Base-by-base conservation (phyloP, 2,329 filamentous ascomycete species). In the Lachnellula willkommii region DNA sequence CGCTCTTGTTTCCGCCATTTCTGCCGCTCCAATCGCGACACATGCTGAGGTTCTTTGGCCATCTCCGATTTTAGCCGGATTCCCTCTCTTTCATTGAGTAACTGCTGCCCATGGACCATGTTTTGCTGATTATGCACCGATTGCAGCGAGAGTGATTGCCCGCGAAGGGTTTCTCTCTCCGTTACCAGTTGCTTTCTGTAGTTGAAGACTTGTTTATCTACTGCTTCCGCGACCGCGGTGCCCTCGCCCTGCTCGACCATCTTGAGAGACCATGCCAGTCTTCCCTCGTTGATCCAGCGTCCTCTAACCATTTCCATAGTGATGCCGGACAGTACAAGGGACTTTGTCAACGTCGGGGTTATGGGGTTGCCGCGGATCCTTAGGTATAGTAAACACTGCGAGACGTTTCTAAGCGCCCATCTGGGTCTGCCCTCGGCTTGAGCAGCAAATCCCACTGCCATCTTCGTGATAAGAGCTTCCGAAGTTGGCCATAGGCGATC, bases 391-490 rank as follows among this genome's bases (percentile, higher is more conserved):
- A 64, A 47, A 50, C 66, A 69, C 49, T 63, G 62, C 36, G 47
- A 49, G 20, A 70, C 61, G 53, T 66, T 65, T 8, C 66, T 61
- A n/a, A 14, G 63, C 62, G 14, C 57, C 55, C 40, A 63, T 55
- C 9, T 43, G 12, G 55, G 39, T 9, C 58, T 58, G 7, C 40
- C 26, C 7, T 55, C 35, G 8, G 53, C 53, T 14, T 54, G 39
- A 11, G 67, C 39, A 11, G 67, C 61, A 56, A 70, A 69, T n/a
- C 54, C 57, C 4, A 55, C 50, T 17, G 68, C 67, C 60, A 69
- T 65, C 26, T 59, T 58, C 2, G 53, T 48, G 3, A 70, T 43
- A 8, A 69, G 51, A 20, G 56, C 46, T 11, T 62, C 54, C 50
- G 54, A 60, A 9, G 51, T 37, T 47, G 59, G 60, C 17, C 48